Evolutionary conservation across 768 basidiomycete genomes (phyloP), one percentile per base, ranked within the genome.

Genomic region (Lyophyllum shimeji): DNA sequence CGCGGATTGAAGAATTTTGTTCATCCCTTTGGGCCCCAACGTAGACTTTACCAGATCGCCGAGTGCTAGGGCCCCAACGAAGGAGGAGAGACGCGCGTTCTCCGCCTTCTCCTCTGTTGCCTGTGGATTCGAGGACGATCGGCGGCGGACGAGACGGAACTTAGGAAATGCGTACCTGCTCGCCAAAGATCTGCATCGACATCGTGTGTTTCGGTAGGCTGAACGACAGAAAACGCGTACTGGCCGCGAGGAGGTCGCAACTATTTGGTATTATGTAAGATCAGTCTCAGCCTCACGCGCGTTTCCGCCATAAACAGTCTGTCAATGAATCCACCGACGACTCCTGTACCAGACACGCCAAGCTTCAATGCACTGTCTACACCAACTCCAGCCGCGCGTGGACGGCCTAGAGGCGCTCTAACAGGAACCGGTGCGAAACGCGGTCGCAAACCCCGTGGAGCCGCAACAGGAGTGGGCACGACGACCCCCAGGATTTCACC

Each of bases 31-130:
- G 21, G 97, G 97, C 8, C 97, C 97, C 2, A 99, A 82, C 7
- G 97, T 99, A 0, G 95, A 96, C 76, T 98, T 98, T 66, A 99
- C 96, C 61, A 99, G 86, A 76, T 99, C 97, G 42, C 97, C 97
- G 31, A 99, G 82, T 0, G 97, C 97, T 63, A 97, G 85, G 6
- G 97, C 96, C 31, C 97, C 97, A 52, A 99, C 92, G 72, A 99
- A 99, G 2, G 94, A 96, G 3, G 95, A 95, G 62, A 99, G 87
- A 73, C 96, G 93, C 69, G 96, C 96, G 81, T 95, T 93, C 77
- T 98, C 95, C 18, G 94, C 95, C 70, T 94, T 91, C 76, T 98
- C 96, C 76, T 98, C 89, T 7, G 88, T 90, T 34, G 90, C 89
- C 89, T 60, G 25, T 15, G 13, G 9, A 13, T 43, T 17, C 21